These are phyloP conservation scores for Kuraishia molischiana DNA, from an alignment of 805 yeast species.

Conservation along the genomic window DNA sequence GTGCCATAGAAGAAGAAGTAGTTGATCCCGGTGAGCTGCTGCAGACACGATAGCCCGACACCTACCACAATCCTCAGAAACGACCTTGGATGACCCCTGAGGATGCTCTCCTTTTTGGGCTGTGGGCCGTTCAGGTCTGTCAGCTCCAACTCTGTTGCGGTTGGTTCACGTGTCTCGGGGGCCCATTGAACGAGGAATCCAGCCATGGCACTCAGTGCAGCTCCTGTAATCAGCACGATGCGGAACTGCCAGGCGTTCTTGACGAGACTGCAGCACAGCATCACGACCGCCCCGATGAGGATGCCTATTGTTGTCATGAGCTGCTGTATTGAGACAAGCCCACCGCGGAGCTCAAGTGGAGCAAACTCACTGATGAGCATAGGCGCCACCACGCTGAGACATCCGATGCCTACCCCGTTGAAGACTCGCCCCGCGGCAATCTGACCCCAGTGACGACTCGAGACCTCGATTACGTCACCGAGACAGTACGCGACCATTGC, in stretches of 20 bases:
- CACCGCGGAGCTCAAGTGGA: constrained; percentile 19
- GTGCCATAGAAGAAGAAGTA: constrained; percentile 62
- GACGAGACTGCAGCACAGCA: constrained; percentile 9
- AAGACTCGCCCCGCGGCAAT: constrained; percentile 17
- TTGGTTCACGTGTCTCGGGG: constrained; percentile 17
- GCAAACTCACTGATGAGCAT: constrained; percentile 26
- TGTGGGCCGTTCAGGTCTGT: neutral
- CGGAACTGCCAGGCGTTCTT: constrained; percentile 11
- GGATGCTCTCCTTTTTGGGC: constrained; percentile 4
- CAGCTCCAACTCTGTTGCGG: neutral
- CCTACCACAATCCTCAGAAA: constrained; percentile 19
- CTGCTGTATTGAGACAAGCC: constrained; percentile 20
- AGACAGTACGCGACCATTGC: constrained; percentile 11
- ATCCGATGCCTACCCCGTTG: constrained; percentile 22
- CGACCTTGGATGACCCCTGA: constrained; percentile 19
- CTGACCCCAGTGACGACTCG: constrained; percentile 11
- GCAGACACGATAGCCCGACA: constrained; percentile 16
- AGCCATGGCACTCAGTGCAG: constrained; percentile 8
- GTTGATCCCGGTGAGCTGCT: constrained; percentile 56
- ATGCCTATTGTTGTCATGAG: constrained; percentile 24
- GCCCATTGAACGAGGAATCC: constrained; percentile 14
- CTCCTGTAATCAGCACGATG: constrained; percentile 12
- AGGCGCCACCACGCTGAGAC: constrained; percentile 21
- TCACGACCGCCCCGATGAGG: constrained; percentile 16
- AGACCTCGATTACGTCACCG: constrained; percentile 11